Base-by-base conservation (phyloP, 2,329 filamentous ascomycete species). In the Cladosporium colombiae region DNA sequence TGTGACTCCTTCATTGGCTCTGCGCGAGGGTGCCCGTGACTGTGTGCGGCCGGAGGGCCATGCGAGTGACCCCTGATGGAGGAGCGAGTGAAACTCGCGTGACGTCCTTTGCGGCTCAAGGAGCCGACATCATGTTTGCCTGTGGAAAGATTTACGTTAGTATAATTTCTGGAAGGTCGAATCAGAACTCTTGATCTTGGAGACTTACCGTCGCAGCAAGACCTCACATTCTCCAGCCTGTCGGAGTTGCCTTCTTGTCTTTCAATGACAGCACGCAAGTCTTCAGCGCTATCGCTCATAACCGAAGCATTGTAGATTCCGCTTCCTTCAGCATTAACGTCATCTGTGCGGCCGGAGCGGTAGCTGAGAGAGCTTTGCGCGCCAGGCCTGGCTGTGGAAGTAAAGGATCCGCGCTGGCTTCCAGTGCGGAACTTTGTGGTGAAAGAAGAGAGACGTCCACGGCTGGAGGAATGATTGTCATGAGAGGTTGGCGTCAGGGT, bases 151-250 rank as follows among this genome's bases (percentile, higher is more conserved):
- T 37, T 31, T 4, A 8, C 18, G 21, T 27, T 13, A 55, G 40
- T 18, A 25, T 4, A 7, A 11, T 60, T 16, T 14, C 8, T 31
- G 4, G 6, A 11, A 6, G 23, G 7, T 13, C 21, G 21, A 10
- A 35, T 10, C 7, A 18, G 10, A 10, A 16, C 6, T 25, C 37
- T 5, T 33, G 27, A 18, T 31, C 16, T 13, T 3, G 40, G 4
- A 21, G 13, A 82, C 89, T 86, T 85, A 94, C 93, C 95, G 85
- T 98, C 95, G 79, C 95, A 99, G 81, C 95, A 99, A 67, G 94
- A 93, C 75, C 95, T 86, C 70, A 99, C 95, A 77, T 99, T 97
- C 83, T 98, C 94, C 73, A 98, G 84, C 68, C 89, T 85, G 75
- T 93, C 91, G 29, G 89, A 83, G 70, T 93, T 91, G 63, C 88